Base-by-base conservation (phyloP, 306 rosid species). In the Coriaria nepalensis region DNA sequence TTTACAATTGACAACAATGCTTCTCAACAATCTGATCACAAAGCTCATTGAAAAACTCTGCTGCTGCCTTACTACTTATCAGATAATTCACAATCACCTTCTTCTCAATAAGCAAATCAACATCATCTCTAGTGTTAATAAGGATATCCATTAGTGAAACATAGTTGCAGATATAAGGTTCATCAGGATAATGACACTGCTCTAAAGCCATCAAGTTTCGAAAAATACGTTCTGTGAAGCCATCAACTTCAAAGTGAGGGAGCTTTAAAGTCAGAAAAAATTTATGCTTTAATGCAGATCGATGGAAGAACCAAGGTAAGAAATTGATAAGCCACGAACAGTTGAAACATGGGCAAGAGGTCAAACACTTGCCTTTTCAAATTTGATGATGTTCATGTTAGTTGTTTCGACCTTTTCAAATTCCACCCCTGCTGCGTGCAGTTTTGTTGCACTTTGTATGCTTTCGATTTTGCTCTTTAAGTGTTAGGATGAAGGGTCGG, bases 121-220 rank as follows among this genome's bases (percentile, higher is more conserved):
- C 74, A 53, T 82, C 93, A 4, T 43, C 56, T n/a, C 35, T 37
- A 0, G 68, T 75, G 66, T 78, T 59, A 5, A 75, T 76, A 0
- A 75, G 77, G 6, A 72, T 52, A 12, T 73, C 76, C 20, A 82
- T 10, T 0, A 78, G 56, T 7, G 57, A 48, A 2, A 73, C 60
- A 15, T 82, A 72, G 20, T 65, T 73, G 60, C 74, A 75, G 9
- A 82, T 53, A 9, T 74, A 66, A 10, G 78, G 59, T 0, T 64
- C 10, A 0, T 49, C 13, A 0, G 81, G 75, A 13, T 77, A 73
- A 38, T 70, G 64, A 35, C 83, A 74, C 49, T 68, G 84, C 60
- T 77, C 84, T 10, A 80, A 44, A 2, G 90, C 81, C 52, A 77
- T 71, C 2, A 80, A 61, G 47, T 80, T 80, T 49, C 86, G 40